These are phyloP conservation scores for Nakaseomyces uthaithaninus DNA, from an alignment of 1,139 yeast genomes.

Conservation along the genomic window DNA sequence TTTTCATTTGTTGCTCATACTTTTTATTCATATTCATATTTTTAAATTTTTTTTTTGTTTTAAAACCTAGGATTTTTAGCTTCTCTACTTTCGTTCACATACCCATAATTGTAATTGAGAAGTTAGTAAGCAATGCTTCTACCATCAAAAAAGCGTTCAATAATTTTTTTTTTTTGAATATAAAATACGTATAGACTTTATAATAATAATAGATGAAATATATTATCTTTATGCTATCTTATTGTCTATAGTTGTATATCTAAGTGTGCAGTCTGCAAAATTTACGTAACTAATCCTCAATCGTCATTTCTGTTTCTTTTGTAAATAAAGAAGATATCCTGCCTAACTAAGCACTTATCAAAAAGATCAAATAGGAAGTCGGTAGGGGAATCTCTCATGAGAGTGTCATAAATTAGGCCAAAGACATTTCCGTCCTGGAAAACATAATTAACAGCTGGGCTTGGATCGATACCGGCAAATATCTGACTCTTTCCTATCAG, in stretches of 20 bases:
- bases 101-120: too few relatives aligned
- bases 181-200: too few relatives aligned
- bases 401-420: conserved; percentile 12
- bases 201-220: too few relatives aligned
- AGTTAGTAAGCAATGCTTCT: too few relatives aligned
- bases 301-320: conserved; percentile 21
- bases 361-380: conserved; percentile 12
- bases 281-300: neutral
- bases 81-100: too few relatives aligned
- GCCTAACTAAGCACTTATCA: conserved; percentile 20
- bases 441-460: conserved; percentile 15
- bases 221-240: too few relatives aligned
- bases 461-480: conserved; percentile 33
- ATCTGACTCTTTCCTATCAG: conserved; percentile 34
- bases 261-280: neutral
- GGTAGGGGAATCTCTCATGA: conserved; percentile 7
- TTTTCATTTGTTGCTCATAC: too few relatives aligned
- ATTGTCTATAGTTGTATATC: neutral
- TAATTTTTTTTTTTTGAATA: too few relatives aligned
- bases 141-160: too few relatives aligned
- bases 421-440: conserved; percentile 17
- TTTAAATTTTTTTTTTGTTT: too few relatives aligned
- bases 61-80: too few relatives aligned
- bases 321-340: conserved; percentile 31
- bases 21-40: too few relatives aligned